phyloP scores from a whole-genome alignment of 75 land plant species.

The Isoetes taiwanensis region DNA sequence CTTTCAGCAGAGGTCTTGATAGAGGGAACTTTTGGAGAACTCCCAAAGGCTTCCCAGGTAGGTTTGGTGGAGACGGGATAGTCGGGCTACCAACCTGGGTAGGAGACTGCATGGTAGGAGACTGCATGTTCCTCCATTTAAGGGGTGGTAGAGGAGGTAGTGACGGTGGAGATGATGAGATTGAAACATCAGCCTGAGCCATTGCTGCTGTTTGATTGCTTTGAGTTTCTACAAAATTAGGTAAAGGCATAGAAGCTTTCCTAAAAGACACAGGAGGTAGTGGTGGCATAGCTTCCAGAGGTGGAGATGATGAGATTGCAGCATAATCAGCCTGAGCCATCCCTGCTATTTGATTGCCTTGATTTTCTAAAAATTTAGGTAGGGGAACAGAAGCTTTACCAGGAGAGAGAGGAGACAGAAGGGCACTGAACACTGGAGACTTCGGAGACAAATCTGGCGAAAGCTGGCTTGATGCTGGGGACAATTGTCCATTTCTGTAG shows the following conservation, averaged over 20 bases:
- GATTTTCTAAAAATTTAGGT: not conserved
- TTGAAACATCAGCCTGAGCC: not conserved
- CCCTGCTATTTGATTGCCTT: not conserved
- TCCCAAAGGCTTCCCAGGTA: not conserved
- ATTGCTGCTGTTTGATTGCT: not conserved
- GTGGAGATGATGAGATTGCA: not conserved
- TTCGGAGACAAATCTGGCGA: too few species aligned
- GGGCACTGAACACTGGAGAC: constrained; percentile 20
- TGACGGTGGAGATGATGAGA: constrained; percentile 10
- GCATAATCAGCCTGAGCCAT: not conserved
- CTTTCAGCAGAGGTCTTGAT: not conserved
- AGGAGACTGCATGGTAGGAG: not conserved
- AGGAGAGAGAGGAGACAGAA: constrained; percentile 14
- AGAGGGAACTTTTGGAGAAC: constrained; percentile 6
- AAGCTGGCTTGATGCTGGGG: too few species aligned
- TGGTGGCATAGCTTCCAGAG: constrained; percentile 20
- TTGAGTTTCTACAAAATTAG: not conserved
- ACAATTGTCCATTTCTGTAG: too few species aligned
- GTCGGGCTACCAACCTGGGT: not conserved
- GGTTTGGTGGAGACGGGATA: constrained; percentile 1
- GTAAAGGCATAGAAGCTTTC: too few species aligned
- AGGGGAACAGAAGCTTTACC: constrained; percentile 1
- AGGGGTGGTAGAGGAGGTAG: constrained; percentile 55
- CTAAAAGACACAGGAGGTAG: constrained; percentile 31
- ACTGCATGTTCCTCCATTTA: constrained; percentile 39